Conservation (phyloP, 202 grass and related monocot species). For the Digitaria exilis region DNA sequence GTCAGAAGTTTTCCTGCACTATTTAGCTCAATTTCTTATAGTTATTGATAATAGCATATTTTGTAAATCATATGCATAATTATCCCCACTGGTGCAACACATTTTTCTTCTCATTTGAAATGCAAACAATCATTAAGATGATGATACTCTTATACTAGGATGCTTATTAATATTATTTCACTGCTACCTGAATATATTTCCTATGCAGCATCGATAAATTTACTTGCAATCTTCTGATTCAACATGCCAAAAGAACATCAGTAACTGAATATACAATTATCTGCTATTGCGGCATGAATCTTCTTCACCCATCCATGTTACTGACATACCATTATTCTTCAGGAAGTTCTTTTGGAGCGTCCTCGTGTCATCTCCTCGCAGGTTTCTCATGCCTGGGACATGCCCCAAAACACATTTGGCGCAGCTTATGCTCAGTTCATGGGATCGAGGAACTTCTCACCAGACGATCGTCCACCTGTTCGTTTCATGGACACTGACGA, state of each 20-base stretch:
- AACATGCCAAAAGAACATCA: not conserved
- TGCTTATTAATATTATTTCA: not conserved
- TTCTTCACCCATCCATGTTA: not conserved
- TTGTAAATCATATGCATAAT: not conserved
- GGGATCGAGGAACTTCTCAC: slow-evolving; percentile 98
- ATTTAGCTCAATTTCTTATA: not conserved
- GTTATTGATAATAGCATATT: not conserved
- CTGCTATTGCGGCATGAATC: not conserved
- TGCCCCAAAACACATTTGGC: slow-evolving; percentile 88
- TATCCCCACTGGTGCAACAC: not conserved
- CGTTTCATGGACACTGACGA: slow-evolving; percentile 93
- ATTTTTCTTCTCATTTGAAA: not conserved
- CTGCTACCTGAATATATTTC: slow-evolving; percentile 11
- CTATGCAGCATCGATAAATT: not conserved
- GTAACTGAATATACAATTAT: not conserved
- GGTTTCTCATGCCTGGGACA: slow-evolving; percentile 86
- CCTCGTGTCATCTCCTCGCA: slow-evolving; percentile 78
- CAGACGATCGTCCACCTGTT: slow-evolving; percentile 82
- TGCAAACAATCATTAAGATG: not conserved
- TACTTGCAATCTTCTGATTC: not conserved
- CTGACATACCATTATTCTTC: slow-evolving; percentile 32
- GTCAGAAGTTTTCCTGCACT: not conserved
- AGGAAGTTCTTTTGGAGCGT: slow-evolving; percentile 81
- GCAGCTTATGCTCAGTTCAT: slow-evolving; percentile 90
- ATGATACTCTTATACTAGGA: slow-evolving; percentile 5